Evolutionary conservation across 495 filamentous ascomycete genomes (phyloP).

Genomic region (Neurospora sp.): DNA sequence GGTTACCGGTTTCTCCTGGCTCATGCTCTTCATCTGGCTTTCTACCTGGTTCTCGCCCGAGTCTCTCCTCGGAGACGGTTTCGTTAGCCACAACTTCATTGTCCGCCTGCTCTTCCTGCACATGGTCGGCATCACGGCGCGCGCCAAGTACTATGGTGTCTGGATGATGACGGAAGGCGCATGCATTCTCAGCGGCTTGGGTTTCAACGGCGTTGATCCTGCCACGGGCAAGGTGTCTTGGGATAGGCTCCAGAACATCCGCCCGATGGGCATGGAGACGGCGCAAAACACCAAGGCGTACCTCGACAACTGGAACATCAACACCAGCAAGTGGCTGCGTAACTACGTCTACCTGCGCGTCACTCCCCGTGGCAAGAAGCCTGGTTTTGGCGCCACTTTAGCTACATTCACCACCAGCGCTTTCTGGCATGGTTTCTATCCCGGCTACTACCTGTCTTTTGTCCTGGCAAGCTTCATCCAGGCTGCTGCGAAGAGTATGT

Average conservation of each 20-base stretch:
- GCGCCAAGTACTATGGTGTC: conserved; percentile 91
- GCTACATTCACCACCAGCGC: conserved; percentile 90
- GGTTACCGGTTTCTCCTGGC: conserved; percentile 62
- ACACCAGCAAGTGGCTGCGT: conserved; percentile 93
- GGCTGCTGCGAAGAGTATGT: conserved; percentile 84
- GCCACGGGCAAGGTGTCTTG: conserved; percentile 74
- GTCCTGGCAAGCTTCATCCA: conserved; percentile 83
- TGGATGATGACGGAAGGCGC: conserved; percentile 91
- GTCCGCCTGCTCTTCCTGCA: conserved; percentile 66
- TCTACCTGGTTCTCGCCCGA: conserved; percentile 51
- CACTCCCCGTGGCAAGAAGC: conserved; percentile 90
- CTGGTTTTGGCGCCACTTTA: conserved; percentile 88
- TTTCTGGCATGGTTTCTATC: conserved; percentile 97
- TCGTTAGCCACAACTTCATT: conserved; percentile 55
- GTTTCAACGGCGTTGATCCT: conserved; percentile 86
- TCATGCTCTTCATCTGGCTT: conserved; percentile 67
- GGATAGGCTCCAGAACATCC: conserved; percentile 82
- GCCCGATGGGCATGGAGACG: conserved; percentile 68
- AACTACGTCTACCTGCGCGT: conserved; percentile 95
- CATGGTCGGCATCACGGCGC: conserved; percentile 68
- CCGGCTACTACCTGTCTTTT: conserved; percentile 90
- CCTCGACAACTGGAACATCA: conserved; percentile 92
- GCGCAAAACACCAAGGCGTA: conserved; percentile 88
- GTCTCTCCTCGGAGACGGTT: conserved; percentile 47
- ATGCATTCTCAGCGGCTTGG: conserved; percentile 87